Evolutionary conservation across 75 land plant species (phyloP).

Genomic region (Isoetes taiwanensis): DNA sequence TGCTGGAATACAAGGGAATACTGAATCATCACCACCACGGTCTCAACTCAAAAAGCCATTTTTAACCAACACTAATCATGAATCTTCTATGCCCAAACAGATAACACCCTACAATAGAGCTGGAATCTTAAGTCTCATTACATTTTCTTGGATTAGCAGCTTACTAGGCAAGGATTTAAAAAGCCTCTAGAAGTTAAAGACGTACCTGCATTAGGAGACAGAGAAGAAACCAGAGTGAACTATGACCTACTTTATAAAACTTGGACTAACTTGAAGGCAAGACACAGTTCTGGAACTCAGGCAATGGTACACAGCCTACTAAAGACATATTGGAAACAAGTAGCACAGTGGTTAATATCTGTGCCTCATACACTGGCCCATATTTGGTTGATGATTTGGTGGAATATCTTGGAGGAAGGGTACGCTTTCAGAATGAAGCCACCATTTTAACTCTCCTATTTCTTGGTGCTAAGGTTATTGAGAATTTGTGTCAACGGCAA

Average conservation of each 20-base stretch:
- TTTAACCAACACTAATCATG: not conserved
- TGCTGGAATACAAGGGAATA: not conserved
- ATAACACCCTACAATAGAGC: constrained; percentile 41
- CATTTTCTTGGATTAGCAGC: constrained; percentile 68
- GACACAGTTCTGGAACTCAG: constrained; percentile 11
- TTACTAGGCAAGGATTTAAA: constrained; percentile 48
- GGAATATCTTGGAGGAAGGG: constrained; percentile 32
- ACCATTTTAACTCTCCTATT: too few relatives aligned
- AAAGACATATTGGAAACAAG: constrained; percentile 63
- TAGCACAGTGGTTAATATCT: constrained; percentile 32
- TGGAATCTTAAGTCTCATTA: constrained; percentile 50
- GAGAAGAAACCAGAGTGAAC: constrained; percentile 30
- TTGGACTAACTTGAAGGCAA: constrained; percentile 21
- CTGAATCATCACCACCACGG: constrained; percentile 10
- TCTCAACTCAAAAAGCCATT: constrained; percentile 43
- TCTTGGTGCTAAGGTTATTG: too few relatives aligned
- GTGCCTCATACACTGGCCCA: constrained; percentile 72
- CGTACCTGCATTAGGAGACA: constrained; percentile 49
- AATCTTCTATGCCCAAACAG: not conserved
- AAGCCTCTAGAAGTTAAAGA: constrained; percentile 68
- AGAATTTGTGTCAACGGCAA: too few relatives aligned
- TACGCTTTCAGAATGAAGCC: constrained; percentile 11
- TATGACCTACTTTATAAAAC: constrained; percentile 20
- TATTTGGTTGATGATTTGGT: constrained; percentile 80
- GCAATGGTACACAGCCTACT: too few relatives aligned